Percentiles rank a stretch among this genome's conserved stretches.
Evolutionary conservation across 352 stramenopile species (phyloP).

Genomic region (Pythium aristosporum): DNA sequence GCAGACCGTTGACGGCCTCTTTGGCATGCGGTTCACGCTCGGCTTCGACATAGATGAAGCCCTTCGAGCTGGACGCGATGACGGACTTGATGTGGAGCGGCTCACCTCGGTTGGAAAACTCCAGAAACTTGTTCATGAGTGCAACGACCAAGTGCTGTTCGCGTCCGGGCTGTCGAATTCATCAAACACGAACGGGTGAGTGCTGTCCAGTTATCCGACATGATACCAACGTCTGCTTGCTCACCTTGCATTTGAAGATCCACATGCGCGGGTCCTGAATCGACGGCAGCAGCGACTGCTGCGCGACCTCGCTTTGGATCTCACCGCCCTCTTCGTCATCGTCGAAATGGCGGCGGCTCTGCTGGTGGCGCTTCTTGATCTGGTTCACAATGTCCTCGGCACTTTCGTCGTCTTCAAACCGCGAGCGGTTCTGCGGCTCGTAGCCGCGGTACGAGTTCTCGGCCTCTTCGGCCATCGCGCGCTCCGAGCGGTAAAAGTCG

Average conservation of each 20-base stretch:
- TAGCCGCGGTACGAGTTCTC: constrained; percentile 66
- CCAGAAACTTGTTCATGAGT: constrained; percentile 90
- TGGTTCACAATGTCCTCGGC: constrained; percentile 85
- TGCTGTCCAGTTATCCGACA: neutral
- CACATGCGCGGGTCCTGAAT: constrained; percentile 89
- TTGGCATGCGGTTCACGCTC: constrained; percentile 85
- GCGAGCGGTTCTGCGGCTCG: constrained; percentile 67
- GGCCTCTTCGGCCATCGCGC: constrained; percentile 74
- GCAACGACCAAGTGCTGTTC: constrained; percentile 86
- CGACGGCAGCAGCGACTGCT: constrained; percentile 85
- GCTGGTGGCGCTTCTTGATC: constrained; percentile 88
- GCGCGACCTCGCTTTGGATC: constrained; percentile 83
- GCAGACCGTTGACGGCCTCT: constrained; percentile 80
- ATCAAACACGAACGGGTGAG: neutral
- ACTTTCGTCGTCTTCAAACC: constrained; percentile 78
- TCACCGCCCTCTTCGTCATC: constrained; percentile 83
- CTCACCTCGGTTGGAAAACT: constrained; percentile 81
- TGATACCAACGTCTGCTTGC: neutral
- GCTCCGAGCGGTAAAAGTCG: constrained; percentile 77
- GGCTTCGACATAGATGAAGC: constrained; percentile 89
- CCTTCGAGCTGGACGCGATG: constrained; percentile 85
- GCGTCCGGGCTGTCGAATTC: constrained; percentile 47
- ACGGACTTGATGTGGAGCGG: constrained; percentile 86
- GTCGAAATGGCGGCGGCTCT: constrained; percentile 82
- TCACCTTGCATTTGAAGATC: constrained; percentile 90